Conservation (phyloP, 2,329 filamentous ascomycete genomes). For the Colletotrichum chrysophilum region DNA sequence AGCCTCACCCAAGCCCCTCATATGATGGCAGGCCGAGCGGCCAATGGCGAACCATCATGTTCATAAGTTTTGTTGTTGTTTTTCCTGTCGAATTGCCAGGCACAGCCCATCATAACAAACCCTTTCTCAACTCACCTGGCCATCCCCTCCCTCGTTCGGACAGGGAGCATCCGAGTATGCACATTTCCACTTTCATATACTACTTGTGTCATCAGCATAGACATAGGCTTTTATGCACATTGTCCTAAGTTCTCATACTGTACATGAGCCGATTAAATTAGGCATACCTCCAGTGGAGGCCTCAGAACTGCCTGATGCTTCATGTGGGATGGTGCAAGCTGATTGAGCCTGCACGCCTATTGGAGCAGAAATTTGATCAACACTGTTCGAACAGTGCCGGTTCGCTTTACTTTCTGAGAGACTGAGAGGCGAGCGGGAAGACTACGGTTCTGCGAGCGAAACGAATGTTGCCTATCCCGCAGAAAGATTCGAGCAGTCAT, state of each 20-base stretch:
- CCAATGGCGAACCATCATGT: neutral
- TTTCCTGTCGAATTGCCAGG: neutral
- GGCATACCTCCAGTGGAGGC: neutral
- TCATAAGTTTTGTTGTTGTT: neutral
- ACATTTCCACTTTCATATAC: neutral
- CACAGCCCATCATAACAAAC: accelerated
- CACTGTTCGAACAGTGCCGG: too few relatives aligned
- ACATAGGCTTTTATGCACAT: neutral
- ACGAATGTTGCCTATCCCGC: neutral
- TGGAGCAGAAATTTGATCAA: neutral
- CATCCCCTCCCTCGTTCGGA: neutral
- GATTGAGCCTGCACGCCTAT: neutral
- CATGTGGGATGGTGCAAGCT: accelerated
- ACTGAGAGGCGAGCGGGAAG: neutral
- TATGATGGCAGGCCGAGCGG: neutral
- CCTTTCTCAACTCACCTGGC: neutral
- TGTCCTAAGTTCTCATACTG: accelerated
- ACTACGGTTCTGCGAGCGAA: accelerated
- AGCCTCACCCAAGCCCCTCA: neutral
- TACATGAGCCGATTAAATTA: neutral
- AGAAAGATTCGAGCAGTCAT: neutral
- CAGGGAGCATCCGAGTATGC: neutral
- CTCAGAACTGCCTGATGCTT: neutral
- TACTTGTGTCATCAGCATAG: neutral
- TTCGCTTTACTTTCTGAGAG: too few relatives aligned